phyloP scores from a whole-genome alignment of 352 stramenopile species.

The Blastocystis sp. region DNA sequence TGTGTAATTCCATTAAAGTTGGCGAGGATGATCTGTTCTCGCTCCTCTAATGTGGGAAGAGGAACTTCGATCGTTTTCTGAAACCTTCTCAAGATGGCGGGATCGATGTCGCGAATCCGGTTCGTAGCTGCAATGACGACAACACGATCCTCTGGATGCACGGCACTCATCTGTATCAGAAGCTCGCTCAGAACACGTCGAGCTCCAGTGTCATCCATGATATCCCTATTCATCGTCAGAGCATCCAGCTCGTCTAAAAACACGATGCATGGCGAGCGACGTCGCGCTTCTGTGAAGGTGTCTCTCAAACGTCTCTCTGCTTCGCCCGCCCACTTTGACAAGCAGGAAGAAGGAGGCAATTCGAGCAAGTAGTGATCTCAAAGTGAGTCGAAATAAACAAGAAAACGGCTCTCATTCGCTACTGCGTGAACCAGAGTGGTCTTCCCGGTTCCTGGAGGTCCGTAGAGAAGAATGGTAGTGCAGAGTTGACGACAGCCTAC shows the following conservation, averaged over 20 bases:
- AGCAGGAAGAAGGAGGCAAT: not conserved
- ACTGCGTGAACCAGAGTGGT: slow-evolving; percentile 29
- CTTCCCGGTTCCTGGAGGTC: slow-evolving; percentile 42
- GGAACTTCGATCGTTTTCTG: slow-evolving; percentile 20
- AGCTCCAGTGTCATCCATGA: not conserved
- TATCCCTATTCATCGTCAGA: not conserved
- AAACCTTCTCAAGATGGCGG: slow-evolving; percentile 13
- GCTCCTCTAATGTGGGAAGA: not conserved
- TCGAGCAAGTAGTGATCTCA: slow-evolving; percentile 36
- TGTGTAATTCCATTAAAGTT: not conserved
- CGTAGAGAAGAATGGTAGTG: slow-evolving; percentile 16
- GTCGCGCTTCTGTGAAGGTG: not conserved
- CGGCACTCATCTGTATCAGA: slow-evolving; percentile 20
- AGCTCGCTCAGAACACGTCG: slow-evolving; percentile 22
- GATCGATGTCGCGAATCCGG: slow-evolving; percentile 3
- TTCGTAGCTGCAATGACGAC: slow-evolving; percentile 19
- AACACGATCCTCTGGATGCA: not conserved
- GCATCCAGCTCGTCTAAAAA: slow-evolving; percentile 54
- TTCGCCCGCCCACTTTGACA: slow-evolving; percentile 40
- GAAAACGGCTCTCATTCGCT: slow-evolving; percentile 16
- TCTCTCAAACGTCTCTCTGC: not conserved
- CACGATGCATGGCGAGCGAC: not conserved
- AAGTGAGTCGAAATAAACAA: not conserved
- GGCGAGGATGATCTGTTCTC: not conserved
- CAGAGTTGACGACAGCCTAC: slow-evolving; percentile 38